Percentiles rank a stretch among this genome's conserved stretches.
Conservation (phyloP, 2,329 filamentous ascomycete species). For the Fusarium siculi region DNA sequence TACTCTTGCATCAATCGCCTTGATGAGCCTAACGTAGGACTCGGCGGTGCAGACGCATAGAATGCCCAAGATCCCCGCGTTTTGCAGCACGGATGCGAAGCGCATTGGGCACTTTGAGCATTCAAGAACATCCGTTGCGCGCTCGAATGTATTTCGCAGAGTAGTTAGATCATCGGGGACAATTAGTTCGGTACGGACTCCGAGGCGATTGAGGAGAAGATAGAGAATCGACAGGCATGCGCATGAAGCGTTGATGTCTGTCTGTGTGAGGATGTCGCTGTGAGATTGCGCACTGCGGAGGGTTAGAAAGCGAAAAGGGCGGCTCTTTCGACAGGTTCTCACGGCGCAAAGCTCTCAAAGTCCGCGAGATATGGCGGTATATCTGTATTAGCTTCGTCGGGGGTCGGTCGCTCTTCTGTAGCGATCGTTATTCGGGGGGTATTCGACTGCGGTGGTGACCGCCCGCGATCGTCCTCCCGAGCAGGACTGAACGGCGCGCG, state of each 20-base stretch:
- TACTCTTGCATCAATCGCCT: background rate
- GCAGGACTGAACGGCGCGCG: background rate
- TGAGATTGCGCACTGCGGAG: background rate
- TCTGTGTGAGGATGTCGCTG: background rate
- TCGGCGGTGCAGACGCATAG: background rate
- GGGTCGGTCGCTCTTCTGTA: background rate
- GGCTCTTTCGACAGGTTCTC: background rate
- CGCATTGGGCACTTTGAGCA: background rate
- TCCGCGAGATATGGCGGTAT: background rate
- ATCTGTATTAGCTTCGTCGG: background rate
- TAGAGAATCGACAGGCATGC: conserved; percentile 3
- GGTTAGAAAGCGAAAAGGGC: background rate
- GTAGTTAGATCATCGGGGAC: background rate
- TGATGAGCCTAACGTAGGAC: conserved; percentile 6
- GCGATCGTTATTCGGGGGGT: background rate
- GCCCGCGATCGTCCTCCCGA: background rate
- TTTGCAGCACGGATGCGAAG: conserved; percentile 1
- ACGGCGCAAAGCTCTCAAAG: background rate
- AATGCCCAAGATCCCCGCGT: background rate
- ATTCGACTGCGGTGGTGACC: background rate
- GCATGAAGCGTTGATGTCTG: conserved; percentile 8
- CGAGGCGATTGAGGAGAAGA: conserved; percentile 1
- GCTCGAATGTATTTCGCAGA: background rate
- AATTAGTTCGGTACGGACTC: background rate
- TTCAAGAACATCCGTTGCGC: background rate